Percentiles rank a stretch among this genome's conserved stretches.
phyloP scores from a whole-genome alignment of 2,329 filamentous ascomycete genomes.

The Phoma sp. region DNA sequence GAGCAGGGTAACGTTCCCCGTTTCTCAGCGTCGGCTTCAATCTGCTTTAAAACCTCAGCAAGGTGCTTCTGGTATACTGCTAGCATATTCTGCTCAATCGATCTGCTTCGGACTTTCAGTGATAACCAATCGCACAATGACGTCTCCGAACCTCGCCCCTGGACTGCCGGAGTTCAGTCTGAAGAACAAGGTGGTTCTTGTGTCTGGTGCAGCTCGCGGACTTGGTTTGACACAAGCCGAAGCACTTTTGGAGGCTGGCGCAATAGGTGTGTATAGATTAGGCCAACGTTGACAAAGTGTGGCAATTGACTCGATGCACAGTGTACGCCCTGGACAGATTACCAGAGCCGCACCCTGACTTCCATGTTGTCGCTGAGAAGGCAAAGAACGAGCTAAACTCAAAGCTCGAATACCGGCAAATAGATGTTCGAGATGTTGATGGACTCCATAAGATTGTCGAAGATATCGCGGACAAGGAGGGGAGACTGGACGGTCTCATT shows the following conservation, averaged over 20 bases:
- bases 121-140: conserved; percentile 16
- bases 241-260: conserved; percentile 76
- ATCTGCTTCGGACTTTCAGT: neutral
- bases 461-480: conserved; percentile 72
- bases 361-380: conserved; percentile 68
- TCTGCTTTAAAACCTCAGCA: neutral
- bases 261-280: conserved; percentile 57
- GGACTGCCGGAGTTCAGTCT: conserved; percentile 77
- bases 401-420: conserved; percentile 74
- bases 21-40: too few relatives aligned
- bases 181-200: conserved; percentile 71
- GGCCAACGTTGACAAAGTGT: neutral
- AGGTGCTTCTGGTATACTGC: neutral
- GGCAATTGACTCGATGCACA: conserved; percentile 30
- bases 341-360: conserved; percentile 64
- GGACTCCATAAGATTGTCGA: conserved; percentile 71
- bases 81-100: neutral
- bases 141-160: conserved; percentile 15
- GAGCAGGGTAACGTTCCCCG: neutral
- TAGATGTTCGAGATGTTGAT: conserved; percentile 78
- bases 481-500: conserved; percentile 79
- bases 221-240: conserved; percentile 77
- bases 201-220: conserved; percentile 74
- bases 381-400: conserved; percentile 70
- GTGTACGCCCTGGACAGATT: conserved; percentile 73